Evolutionary conservation across 2,329 filamentous ascomycete genomes (phyloP).

Genomic region (Cladorrhinum sp.): DNA sequence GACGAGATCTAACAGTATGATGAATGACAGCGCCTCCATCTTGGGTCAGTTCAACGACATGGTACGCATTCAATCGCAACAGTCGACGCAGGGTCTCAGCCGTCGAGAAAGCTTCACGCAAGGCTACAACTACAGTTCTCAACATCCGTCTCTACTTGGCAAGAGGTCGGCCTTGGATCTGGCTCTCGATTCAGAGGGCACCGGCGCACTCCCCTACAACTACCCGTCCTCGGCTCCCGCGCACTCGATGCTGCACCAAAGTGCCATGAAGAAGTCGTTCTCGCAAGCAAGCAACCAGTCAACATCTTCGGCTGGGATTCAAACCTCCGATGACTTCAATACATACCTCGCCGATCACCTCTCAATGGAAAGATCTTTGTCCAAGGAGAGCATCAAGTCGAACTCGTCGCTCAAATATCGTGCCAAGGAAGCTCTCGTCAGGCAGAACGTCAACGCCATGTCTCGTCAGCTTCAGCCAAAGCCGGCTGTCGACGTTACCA

Average conservation of each 20-base stretch:
- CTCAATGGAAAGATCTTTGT: conserved; percentile 44
- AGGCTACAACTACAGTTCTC: conserved; percentile 10
- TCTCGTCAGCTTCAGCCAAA: conserved; percentile 43
- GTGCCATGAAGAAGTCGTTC: conserved; percentile 22
- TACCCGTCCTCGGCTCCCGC: conserved; percentile 24
- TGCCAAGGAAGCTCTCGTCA: conserved; percentile 46
- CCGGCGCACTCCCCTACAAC: conserved; percentile 5
- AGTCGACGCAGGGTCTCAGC: conserved; percentile 29
- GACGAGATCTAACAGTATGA: conserved; percentile 43
- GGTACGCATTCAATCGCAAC: conserved; percentile 40
- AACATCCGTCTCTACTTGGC: conserved; percentile 22
- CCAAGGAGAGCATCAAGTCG: conserved; percentile 48
- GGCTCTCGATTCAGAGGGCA: conserved; percentile 24
- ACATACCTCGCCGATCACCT: conserved; percentile 19
- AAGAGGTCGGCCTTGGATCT: conserved; percentile 34
- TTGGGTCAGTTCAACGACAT: conserved; percentile 33
- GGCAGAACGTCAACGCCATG: conserved; percentile 43
- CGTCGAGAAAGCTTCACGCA: conserved; percentile 28
- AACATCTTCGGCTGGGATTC: conserved; percentile 14
- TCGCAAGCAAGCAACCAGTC: conserved; percentile 24
- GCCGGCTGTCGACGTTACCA: conserved; percentile 34
- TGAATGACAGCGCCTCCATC: conserved; percentile 31
- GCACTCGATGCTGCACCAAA: conserved; percentile 15
- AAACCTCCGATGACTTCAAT: conserved; percentile 10
- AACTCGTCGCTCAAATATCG: conserved; percentile 42